Percentiles rank a stretch among this genome's conserved stretches.
Conservation (phyloP, 345 rosid species). For the Brassica juncea region DNA sequence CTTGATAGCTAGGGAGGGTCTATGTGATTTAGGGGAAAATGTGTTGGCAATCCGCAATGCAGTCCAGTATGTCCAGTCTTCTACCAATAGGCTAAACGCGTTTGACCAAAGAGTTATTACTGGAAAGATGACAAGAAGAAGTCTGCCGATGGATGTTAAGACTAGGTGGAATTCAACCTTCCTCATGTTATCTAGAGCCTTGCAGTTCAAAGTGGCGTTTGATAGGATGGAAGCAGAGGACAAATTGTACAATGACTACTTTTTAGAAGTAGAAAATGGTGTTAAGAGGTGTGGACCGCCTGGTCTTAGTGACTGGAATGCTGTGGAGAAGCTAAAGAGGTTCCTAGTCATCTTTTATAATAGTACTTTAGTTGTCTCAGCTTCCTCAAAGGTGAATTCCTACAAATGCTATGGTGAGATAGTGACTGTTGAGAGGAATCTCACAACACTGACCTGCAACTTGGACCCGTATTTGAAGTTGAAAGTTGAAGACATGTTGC, state of each 20-base stretch:
- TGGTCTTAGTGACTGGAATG: background rate
- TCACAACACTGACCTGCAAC: background rate
- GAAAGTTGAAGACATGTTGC: background rate
- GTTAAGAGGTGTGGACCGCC: background rate
- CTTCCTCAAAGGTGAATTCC: background rate
- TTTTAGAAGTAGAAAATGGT: background rate
- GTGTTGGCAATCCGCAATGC: background rate
- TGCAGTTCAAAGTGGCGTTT: background rate
- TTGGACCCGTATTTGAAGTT: background rate
- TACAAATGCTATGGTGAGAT: background rate
- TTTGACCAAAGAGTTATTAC: background rate
- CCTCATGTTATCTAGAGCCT: background rate
- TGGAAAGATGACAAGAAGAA: background rate
- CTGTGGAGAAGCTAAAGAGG: background rate
- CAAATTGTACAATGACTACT: too few species aligned
- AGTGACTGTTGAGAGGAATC: background rate
- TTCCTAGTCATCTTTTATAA: background rate
- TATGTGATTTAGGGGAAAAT: background rate
- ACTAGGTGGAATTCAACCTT: background rate
- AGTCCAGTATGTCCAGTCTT: background rate
- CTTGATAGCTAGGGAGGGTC: background rate
- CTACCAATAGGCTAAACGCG: background rate
- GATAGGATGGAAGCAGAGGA: background rate
- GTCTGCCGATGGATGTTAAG: background rate
- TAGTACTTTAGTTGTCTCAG: background rate